Percentiles rank a stretch among this genome's conserved stretches.
phyloP scores from a whole-genome alignment of 73 alveolate genomes.

The Breviolum minutum region DNA sequence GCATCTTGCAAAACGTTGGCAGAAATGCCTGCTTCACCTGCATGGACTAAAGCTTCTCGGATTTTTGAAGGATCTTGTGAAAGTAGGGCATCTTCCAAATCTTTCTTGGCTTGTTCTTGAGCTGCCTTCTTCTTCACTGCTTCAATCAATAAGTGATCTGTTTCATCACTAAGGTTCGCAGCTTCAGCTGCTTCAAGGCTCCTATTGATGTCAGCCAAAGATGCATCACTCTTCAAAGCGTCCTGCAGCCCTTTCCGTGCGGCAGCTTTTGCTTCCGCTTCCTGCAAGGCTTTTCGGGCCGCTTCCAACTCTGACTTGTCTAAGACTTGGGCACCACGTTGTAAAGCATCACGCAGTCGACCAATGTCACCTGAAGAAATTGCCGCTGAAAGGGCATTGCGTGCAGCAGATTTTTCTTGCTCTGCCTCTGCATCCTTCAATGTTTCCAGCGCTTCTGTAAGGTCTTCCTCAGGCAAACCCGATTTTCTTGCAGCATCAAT shows the following conservation, averaged over 20 bases:
- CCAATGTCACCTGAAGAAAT: slow-evolving; percentile 31
- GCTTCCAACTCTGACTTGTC: slow-evolving; percentile 41
- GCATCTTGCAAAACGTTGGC: slow-evolving; percentile 62
- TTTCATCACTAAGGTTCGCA: neutral
- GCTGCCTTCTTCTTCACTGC: slow-evolving; percentile 54
- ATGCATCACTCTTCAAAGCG: neutral
- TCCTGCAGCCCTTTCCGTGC: slow-evolving; percentile 43
- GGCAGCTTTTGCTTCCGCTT: neutral
- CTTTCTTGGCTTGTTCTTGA: slow-evolving; percentile 27
- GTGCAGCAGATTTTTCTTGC: slow-evolving; percentile 17
- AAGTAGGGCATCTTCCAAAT: slow-evolving; percentile 6
- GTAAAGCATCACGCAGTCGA: slow-evolving; percentile 58
- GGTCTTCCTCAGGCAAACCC: neutral
- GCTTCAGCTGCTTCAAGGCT: slow-evolving; percentile 14
- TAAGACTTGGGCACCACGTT: slow-evolving; percentile 10
- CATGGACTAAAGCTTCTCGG: slow-evolving; percentile 16
- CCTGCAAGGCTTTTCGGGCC: neutral
- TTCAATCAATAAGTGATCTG: slow-evolving; percentile 17
- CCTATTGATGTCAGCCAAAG: neutral
- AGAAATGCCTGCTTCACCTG: slow-evolving; percentile 5
- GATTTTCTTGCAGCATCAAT: slow-evolving; percentile 64
- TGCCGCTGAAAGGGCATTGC: slow-evolving; percentile 28
- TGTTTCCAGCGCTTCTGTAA: neutral
- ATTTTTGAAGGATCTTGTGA: neutral
- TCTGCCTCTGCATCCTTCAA: slow-evolving; percentile 46